Evolutionary conservation across 306 rosid species (phyloP), one percentile per base, ranked within the genome.

Genomic region (Dryas octopetala): DNA sequence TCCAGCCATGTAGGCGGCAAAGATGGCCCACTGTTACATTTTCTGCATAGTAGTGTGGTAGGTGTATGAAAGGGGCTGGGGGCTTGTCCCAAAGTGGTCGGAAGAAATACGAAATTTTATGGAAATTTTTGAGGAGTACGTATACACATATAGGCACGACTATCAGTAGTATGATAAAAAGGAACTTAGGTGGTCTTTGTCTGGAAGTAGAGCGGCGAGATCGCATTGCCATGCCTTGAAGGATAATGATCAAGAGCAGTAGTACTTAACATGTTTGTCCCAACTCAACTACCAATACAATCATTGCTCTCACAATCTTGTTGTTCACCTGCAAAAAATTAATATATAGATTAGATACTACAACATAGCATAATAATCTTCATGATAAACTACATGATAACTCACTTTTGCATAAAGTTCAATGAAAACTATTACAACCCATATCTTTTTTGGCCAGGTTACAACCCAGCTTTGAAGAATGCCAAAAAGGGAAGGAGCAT

Each of bases 1-100:
- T 85, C 99, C 97, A 92, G 66, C 87, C 97, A 62, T 95, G 97
- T 57, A 95, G 96, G 28, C 7, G 83, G 83, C 97, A 95, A 38
- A 95, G 97, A 66, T 89, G 93, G 66, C 83, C 89, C 90, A 85
- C 77, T 1, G 96, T 87, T 57, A 92, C 89, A 83, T 95, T 91
- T 78, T 95, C 97, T 38, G 97, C 99, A 73, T 95, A 92, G 71
- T 85, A 95, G 85, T 95, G 97, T 11, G 97, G 91, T 43, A 95
- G 74, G 17, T 32, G 80, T 6, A 19, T 73, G 82, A 95, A 92
- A 62, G 97, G 88, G 57, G 54, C 12, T 2, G 97, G 96, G 2
- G 97, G 92, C 12, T 52, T 79, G 83, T 92, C 99, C 99, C 99
- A 95, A 59, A 95, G 88, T 3, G 99, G 99, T 19, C 97, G 89